Conservation (phyloP, 1,139 yeast species). For the Magnusiomyces tetraspermus region DNA sequence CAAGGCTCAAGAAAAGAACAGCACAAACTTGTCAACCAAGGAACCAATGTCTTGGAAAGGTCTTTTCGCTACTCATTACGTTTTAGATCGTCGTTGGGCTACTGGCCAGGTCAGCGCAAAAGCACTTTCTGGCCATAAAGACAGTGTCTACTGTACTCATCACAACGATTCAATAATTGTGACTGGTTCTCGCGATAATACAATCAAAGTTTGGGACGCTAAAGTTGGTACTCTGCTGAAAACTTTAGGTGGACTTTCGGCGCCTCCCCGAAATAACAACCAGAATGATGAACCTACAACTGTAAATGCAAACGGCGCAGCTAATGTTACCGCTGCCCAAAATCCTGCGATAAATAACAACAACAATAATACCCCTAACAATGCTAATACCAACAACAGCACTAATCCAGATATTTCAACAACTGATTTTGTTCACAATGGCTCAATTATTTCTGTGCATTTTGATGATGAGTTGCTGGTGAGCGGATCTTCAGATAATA, state of each 20-base stretch:
- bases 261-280: not conserved
- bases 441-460: slow-evolving; percentile 31
- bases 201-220: slow-evolving; percentile 31
- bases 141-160: slow-evolving; percentile 33
- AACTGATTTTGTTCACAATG: slow-evolving; percentile 23
- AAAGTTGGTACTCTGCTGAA: slow-evolving; percentile 22
- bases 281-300: not conserved
- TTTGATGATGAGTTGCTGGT: slow-evolving; percentile 29
- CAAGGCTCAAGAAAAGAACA: not conserved
- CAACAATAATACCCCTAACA: not conserved
- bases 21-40: not conserved
- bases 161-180: slow-evolving; percentile 28
- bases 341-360: not conserved
- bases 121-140: slow-evolving; percentile 29
- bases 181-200: slow-evolving; percentile 33
- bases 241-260: slow-evolving; percentile 18
- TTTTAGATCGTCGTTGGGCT: slow-evolving; percentile 28
- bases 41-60: slow-evolving; percentile 20
- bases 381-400: not conserved
- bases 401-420: not conserved
- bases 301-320: not conserved
- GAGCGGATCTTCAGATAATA: slow-evolving; percentile 32
- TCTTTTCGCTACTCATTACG: slow-evolving; percentile 23
- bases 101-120: slow-evolving; percentile 20
- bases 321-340: not conserved